Conservation (phyloP, 306 rosid species). For the Begonia peltatifolia region DNA sequence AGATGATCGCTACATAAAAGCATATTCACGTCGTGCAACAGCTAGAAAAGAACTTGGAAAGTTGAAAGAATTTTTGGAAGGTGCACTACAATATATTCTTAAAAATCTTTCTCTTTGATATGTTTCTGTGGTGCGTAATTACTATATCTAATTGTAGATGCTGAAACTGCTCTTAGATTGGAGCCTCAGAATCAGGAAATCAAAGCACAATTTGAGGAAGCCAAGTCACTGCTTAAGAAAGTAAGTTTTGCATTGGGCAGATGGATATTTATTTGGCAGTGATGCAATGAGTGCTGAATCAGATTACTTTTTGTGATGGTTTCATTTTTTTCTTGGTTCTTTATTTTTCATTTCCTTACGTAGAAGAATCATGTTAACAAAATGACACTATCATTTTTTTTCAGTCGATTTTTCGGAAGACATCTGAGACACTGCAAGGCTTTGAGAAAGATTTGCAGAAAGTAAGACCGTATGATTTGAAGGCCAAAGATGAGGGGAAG, state of each 20-base stretch:
- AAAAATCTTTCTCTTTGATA: no score
- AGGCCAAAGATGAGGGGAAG: constrained; percentile 24
- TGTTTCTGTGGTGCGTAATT: not conserved
- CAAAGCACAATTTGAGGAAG: constrained; percentile 76
- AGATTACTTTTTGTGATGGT: not conserved
- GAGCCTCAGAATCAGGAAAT: constrained; percentile 88
- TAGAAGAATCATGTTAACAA: not conserved
- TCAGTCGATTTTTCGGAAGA: constrained; percentile 44
- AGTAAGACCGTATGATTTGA: constrained; percentile 27
- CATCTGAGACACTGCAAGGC: constrained; percentile 41
- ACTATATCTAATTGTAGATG: constrained; percentile 40
- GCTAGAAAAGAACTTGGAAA: constrained; percentile 87
- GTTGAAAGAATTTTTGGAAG: constrained; percentile 67
- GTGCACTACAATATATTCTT: constrained; percentile 22
- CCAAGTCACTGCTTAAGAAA: constrained; percentile 61
- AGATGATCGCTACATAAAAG: constrained; percentile 92
- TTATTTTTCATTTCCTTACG: not conserved
- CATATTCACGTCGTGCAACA: constrained; percentile 82
- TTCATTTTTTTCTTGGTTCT: not conserved
- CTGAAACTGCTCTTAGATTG: constrained; percentile 82
- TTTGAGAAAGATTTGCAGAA: constrained; percentile 29
- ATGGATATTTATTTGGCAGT: no score
- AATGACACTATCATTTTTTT: not conserved
- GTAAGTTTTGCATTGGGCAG: constrained; percentile 24
- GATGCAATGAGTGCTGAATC: not conserved